phyloP scores from a whole-genome alignment of 106 monocot genomes.

The Apostasia shenzhenica region DNA sequence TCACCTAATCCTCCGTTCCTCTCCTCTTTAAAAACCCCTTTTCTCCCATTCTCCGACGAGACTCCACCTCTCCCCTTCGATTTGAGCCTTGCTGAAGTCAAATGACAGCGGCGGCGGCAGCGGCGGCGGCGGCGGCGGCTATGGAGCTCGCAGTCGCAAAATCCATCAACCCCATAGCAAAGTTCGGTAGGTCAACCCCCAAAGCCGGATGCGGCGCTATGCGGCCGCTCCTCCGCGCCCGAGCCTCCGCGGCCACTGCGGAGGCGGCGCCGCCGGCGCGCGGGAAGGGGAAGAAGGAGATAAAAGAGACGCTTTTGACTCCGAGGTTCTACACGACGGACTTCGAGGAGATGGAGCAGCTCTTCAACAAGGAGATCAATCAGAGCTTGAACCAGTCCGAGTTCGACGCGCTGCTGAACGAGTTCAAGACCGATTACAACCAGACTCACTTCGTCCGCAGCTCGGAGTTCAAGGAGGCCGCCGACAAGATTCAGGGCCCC shows the following conservation, averaged over 20 bases:
- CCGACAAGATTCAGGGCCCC: conserved; percentile 82
- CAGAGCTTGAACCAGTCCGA: conserved; percentile 78
- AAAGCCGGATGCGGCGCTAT: conserved; percentile 12
- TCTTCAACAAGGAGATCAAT: conserved; percentile 90
- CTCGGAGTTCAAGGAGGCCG: conserved; percentile 87
- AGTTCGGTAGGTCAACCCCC: conserved; percentile 8
- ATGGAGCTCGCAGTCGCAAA: conserved; percentile 48
- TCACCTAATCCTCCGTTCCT: background rate
- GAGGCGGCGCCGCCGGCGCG: background rate
- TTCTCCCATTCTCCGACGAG: background rate
- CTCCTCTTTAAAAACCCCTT: background rate
- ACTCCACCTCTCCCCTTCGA: background rate
- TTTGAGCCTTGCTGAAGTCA: background rate
- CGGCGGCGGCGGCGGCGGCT: conserved; percentile 26
- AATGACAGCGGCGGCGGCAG: conserved; percentile 18
- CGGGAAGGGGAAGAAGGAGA: conserved; percentile 30
- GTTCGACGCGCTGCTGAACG: conserved; percentile 80
- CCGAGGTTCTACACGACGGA: conserved; percentile 96
- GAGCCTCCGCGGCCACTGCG: conserved; percentile 15
- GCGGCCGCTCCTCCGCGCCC: conserved; percentile 22
- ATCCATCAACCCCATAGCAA: conserved; percentile 32
- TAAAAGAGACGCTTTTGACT: conserved; percentile 78
- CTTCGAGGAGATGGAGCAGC: conserved; percentile 93
- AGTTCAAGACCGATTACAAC: conserved; percentile 99
- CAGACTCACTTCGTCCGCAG: conserved; percentile 96